Evolutionary conservation across 75 land plant genomes (phyloP).

Genomic region (Sequoiadendron giganteum): DNA sequence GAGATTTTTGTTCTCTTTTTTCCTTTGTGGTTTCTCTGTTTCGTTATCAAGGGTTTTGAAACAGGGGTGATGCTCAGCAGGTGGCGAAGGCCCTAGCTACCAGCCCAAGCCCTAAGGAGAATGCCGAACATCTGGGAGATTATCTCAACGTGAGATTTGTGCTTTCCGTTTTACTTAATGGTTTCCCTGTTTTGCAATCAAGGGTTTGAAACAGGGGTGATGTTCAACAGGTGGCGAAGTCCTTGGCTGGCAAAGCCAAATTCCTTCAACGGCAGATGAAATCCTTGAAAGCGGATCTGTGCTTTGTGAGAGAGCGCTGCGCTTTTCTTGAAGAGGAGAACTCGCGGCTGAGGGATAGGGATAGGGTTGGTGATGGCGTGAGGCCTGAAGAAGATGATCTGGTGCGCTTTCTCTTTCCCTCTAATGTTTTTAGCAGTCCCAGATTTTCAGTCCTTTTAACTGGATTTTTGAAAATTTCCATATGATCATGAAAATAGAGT

Average conservation of each 20-base stretch:
- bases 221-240: conserved; percentile 63
- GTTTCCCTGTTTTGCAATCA: neutral
- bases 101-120: no score
- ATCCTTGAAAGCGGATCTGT: conserved; percentile 27
- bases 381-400: conserved; percentile 16
- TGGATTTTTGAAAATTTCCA: no score
- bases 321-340: no score
- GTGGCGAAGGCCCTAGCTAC: conserved; percentile 80
- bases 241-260: conserved; percentile 86
- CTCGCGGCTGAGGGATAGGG: no score
- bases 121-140: no score
- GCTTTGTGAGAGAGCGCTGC: no score
- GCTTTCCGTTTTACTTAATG: neutral
- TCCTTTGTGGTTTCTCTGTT: neutral
- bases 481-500: no score
- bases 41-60: neutral
- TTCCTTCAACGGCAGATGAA: conserved; percentile 77
- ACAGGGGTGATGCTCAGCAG: conserved; percentile 27
- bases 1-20: neutral
- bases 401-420: conserved; percentile 25
- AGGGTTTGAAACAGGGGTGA: neutral
- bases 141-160: neutral
- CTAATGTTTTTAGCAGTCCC: no score
- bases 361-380: no score
- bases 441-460: no score